Base-by-base conservation (phyloP, 2,329 filamentous ascomycete species). In the Fusarium foetens region DNA sequence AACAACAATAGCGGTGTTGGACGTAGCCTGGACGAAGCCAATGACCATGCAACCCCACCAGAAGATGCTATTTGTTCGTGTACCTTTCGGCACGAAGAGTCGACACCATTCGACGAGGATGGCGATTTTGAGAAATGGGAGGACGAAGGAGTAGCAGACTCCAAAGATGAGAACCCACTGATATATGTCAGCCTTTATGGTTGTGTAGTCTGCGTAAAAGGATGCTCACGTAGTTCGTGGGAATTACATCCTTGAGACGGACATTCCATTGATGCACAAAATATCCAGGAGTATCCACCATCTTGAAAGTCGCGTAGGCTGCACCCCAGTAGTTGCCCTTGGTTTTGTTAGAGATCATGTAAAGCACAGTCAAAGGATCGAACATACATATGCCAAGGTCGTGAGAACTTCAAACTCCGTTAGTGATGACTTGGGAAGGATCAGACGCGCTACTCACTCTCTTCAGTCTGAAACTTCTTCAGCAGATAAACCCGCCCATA, bases 71-170 rank as follows among this genome's bases (percentile, higher is more conserved):
- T 72, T 75, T 19, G 39, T 59, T 11, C 58, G 43, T 3, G 55
- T 66, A 25, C 73, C 73, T 36, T 46, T 58, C 2, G 79, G 74
- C 10, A 80, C 79, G 48, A 84, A 81, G 9, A 83, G 68, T 11
- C 79, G 76, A n/a, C 75, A 77, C 84, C 84, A 86, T 60, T 86
- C 83, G 13, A 83, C 49, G 17, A 86, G 76, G 51, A 86, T 84
- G 17, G 81, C 80, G 5, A 76, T 77, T 62, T 85, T 85, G 57
- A 84, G 66, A 10, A 83, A 75, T 1, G 81, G 80, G 3, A 85
- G 78, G 23, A 79, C 77, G 38, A 79, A 76, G 0, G 78, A 80
- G 66, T 84, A 84, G 63, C 73, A 79, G 68, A 74, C 71, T 53
- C 81, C 80, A 63, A 76, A 79, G 35, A 83, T 55, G 38, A 81